Evolutionary conservation across 257 asterid species (phyloP).

Genomic region (Primulina huaijiensis): DNA sequence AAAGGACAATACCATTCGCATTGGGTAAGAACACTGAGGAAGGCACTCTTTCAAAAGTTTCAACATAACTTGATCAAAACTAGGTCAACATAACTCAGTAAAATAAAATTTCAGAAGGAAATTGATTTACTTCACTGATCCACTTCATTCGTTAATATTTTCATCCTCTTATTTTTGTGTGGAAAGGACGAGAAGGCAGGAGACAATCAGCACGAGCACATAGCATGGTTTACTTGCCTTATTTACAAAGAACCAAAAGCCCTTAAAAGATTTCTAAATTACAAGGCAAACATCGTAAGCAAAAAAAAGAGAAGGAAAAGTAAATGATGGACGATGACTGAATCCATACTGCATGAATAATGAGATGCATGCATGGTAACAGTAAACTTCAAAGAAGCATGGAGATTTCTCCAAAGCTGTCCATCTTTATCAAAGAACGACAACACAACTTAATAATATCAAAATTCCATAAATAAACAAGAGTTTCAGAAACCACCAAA

Average conservation of each 20-base stretch:
- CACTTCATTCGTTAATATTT: background rate
- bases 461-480: constrained; percentile 6
- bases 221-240: background rate
- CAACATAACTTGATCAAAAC: background rate
- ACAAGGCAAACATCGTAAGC: constrained; percentile 1
- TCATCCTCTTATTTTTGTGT: background rate
- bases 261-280: background rate
- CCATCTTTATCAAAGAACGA: background rate
- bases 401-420: background rate
- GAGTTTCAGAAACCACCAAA: constrained; percentile 1
- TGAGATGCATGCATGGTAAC: background rate
- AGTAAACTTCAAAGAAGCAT: background rate
- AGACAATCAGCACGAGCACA: background rate
- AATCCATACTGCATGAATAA: constrained; percentile 7
- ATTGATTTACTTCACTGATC: background rate
- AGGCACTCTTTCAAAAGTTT: background rate
- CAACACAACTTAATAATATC: constrained; percentile 6
- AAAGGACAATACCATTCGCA: background rate
- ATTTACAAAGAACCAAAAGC: background rate
- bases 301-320: constrained; percentile 1
- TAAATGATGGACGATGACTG: background rate
- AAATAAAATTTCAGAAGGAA: background rate
- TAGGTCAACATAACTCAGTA: constrained; percentile 2
- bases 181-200: background rate
- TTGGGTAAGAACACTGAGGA: background rate